Evolutionary conservation across 768 basidiomycete species (phyloP), one percentile per base, ranked within the genome.

Genomic region (Royoungia palumana): DNA sequence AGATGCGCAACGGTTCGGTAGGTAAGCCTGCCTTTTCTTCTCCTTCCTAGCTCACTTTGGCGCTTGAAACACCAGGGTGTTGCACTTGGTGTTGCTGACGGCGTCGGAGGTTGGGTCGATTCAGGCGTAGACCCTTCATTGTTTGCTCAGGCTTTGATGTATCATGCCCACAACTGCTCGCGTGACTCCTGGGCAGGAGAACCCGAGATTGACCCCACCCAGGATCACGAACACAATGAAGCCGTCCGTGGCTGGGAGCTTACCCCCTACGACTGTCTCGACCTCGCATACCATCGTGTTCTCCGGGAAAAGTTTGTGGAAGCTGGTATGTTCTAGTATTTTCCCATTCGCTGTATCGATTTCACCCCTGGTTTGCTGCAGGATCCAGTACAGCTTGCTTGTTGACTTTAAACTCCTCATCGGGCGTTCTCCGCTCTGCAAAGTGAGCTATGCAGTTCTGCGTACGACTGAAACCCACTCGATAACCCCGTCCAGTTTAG

Each of bases 121-220:
- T 79, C 80, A 22, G 87, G 90, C 14, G 79, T 90, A 44, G 92
- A 96, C 68, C 91, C 91, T 1, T 85, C 91, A 0, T 72, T 94
- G 38, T 97, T 94, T 72, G 85, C 92, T 1, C 94, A 96, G 69
- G 81, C 89, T 0, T 72, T 97, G 43, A 93, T 94, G 88, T 94
- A 85, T 67, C 84, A 89, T 66, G 83, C 89, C 3, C 80, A 86
- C 63, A 77, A 80, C 39, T 87, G 85, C 62, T 80, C 84, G 11
- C 76, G 77, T 52, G 78, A 73, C 52, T 85, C 85, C 19, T 90
- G 89, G 88, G 80, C 85, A 6, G 89, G 88, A 19, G 89, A 91
- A 59, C 89, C 88, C 6, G 89, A 90, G 62, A 80, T 83, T 17
- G 88, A 89, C 59, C 85, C 88, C 2, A 87, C 71, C 12, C 75